A percentile compares a stretch with the other conserved stretches of the same genome.
Evolutionary conservation across 2,329 filamentous ascomycete species (phyloP).

Genomic region (Microcyclosporella mali): DNA sequence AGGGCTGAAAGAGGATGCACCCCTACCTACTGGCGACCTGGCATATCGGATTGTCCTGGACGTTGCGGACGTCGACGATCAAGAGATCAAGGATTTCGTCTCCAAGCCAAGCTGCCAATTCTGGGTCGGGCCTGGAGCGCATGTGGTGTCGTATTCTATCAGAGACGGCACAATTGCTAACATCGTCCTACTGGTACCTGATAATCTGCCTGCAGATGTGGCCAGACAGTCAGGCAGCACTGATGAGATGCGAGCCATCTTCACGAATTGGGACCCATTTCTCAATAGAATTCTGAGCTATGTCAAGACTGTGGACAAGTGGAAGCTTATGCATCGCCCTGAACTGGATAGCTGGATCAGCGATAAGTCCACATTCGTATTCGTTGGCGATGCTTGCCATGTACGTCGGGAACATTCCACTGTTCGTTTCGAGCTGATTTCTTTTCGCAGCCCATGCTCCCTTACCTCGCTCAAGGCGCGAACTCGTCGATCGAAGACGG

Average conservation of each 20-base stretch:
- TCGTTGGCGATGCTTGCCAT: conserved; percentile 56
- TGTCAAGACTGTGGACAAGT: conserved; percentile 59
- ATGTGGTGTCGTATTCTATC: conserved; percentile 59
- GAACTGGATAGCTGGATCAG: conserved; percentile 53
- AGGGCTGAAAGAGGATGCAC: conserved; percentile 36
- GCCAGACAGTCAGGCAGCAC: conserved; percentile 48
- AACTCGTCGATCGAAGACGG: conserved; percentile 64
- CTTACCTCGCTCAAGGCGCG: conserved; percentile 53
- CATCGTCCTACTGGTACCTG: conserved; percentile 59
- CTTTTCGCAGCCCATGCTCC: conserved; percentile 10
- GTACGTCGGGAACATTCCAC: background rate
- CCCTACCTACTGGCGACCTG: conserved; percentile 56
- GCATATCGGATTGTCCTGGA: conserved; percentile 58
- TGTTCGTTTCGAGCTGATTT: background rate
- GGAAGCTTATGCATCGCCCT: conserved; percentile 58
- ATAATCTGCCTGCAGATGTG: conserved; percentile 53
- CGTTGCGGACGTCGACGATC: conserved; percentile 47
- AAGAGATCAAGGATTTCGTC: conserved; percentile 48
- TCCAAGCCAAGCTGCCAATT: conserved; percentile 49
- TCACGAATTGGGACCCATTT: conserved; percentile 60
- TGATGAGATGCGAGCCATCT: conserved; percentile 56
- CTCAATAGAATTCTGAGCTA: conserved; percentile 41
- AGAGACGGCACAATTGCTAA: conserved; percentile 57
- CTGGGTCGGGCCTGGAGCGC: conserved; percentile 58
- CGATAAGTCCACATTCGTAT: conserved; percentile 45